A percentile compares a stretch with the other conserved stretches of the same genome.
Evolutionary conservation across 2,329 filamentous ascomycete species (phyloP).

Genomic region (Cladosporium austrohemisphaericum): DNA sequence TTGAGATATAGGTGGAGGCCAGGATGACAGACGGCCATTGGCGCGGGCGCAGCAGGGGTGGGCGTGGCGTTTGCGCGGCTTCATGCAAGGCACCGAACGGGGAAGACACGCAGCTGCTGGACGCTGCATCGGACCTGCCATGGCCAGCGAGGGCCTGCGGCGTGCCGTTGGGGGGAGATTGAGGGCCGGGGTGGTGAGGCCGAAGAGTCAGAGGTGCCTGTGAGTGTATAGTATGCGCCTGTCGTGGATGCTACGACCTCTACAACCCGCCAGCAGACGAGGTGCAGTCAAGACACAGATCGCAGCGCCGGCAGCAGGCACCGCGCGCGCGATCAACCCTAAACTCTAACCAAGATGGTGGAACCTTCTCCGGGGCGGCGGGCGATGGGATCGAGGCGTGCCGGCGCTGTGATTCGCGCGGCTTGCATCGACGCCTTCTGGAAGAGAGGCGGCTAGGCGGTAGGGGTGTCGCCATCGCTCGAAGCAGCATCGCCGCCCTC

Average conservation of each 20-base stretch:
- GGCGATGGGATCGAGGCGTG: constrained; percentile 29
- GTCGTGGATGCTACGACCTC: no score
- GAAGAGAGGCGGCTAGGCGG: constrained; percentile 18
- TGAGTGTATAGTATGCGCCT: no score
- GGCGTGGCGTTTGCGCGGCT: constrained; percentile 29
- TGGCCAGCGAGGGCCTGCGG: constrained; percentile 9
- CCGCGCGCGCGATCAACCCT: not conserved
- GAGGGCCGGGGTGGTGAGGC: not conserved
- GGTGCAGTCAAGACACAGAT: no score
- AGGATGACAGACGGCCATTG: constrained; percentile 10
- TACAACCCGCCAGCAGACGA: no score
- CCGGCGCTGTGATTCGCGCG: constrained; percentile 22
- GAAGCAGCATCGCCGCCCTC: constrained; percentile 19
- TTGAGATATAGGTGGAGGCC: constrained; percentile 15
- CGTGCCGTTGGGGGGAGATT: not conserved
- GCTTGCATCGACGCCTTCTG: constrained; percentile 18
- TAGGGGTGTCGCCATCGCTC: constrained; percentile 22
- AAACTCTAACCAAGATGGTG: constrained; percentile 29
- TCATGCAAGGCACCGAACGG: constrained; percentile 25
- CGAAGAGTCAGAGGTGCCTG: no score
- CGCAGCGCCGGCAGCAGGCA: not conserved
- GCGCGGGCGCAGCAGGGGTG: constrained; percentile 6
- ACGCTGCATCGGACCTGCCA: constrained; percentile 13
- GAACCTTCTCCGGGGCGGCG: constrained; percentile 25
- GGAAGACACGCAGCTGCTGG: constrained; percentile 6